These are phyloP conservation scores for Penicillium hordei DNA, from an alignment of 2,329 filamentous ascomycete species.

Conservation along the genomic window DNA sequence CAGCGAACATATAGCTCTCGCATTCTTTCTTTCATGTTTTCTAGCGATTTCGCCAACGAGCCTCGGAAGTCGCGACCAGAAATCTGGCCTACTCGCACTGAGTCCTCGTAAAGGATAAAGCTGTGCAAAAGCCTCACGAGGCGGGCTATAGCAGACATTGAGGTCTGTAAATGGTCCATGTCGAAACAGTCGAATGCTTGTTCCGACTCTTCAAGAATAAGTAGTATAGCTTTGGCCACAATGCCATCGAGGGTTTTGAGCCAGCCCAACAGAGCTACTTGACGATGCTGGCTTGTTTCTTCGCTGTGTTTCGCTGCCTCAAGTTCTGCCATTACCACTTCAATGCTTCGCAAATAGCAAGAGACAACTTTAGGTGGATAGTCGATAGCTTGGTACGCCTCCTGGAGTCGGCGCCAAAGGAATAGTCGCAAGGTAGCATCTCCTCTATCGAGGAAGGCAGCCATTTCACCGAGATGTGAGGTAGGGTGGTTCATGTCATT, in stretches of 20 bases:
- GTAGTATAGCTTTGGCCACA: slow-evolving; percentile 67
- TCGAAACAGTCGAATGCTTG: slow-evolving; percentile 79
- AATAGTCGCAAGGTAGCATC: slow-evolving; percentile 81
- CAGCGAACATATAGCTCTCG: slow-evolving; percentile 83
- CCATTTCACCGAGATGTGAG: slow-evolving; percentile 68
- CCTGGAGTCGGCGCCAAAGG: slow-evolving; percentile 85
- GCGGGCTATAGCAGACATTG: slow-evolving; percentile 69
- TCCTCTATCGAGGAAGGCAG: slow-evolving; percentile 78
- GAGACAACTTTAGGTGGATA: slow-evolving; percentile 87
- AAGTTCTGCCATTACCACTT: slow-evolving; percentile 73
- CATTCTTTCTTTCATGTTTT: slow-evolving; percentile 64
- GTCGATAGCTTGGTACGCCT: slow-evolving; percentile 81
- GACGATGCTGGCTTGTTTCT: slow-evolving; percentile 62
- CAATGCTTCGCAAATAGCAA: slow-evolving; percentile 80
- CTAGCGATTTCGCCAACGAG: slow-evolving; percentile 40
- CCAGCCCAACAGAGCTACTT: slow-evolving; percentile 69
- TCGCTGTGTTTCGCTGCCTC: slow-evolving; percentile 59
- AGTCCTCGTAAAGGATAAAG: slow-evolving; percentile 79
- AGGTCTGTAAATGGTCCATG: slow-evolving; percentile 70
- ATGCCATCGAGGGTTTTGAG: slow-evolving; percentile 78
- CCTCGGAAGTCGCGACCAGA: slow-evolving; percentile 60
- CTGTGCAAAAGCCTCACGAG: slow-evolving; percentile 75
- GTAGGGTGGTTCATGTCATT: slow-evolving; percentile 46
- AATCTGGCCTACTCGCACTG: slow-evolving; percentile 73
- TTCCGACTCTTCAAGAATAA: slow-evolving; percentile 64